These are phyloP conservation scores for Scenedesmus sp. DNA, from an alignment of 163 green algal species.

Conservation along the genomic window DNA sequence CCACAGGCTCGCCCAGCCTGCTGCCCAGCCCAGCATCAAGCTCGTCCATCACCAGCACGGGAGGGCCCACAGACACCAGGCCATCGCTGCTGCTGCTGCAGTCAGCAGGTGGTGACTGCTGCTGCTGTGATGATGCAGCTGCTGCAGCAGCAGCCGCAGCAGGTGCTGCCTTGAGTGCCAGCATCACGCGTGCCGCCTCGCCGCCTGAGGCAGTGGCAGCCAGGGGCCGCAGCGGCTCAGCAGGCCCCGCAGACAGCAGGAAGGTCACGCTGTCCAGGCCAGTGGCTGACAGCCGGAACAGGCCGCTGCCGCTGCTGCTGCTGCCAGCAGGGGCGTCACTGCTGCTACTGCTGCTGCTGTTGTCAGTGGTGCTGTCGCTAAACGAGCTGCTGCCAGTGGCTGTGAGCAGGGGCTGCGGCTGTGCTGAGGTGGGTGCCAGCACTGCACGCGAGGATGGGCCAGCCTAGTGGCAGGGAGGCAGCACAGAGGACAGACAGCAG, in stretches of 20 bases:
- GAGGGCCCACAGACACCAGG: constrained; percentile 28
- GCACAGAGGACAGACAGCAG: neutral
- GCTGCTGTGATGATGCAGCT: neutral
- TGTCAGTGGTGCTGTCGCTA: neutral
- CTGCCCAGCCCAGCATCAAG: constrained; percentile 88
- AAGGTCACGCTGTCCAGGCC: constrained; percentile 78
- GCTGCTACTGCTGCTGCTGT: constrained; percentile 13
- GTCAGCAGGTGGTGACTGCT: neutral
- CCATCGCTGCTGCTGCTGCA: neutral
- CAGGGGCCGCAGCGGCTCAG: constrained; percentile 88
- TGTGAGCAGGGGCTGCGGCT: neutral
- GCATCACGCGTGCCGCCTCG: constrained; percentile 89
- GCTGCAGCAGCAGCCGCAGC: constrained; percentile 43
- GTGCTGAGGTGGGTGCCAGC: neutral
- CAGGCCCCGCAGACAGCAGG: constrained; percentile 77
- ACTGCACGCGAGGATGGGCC: constrained; percentile 6
- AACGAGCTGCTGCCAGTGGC: neutral
- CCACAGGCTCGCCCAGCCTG: constrained; percentile 82
- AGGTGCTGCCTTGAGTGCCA: constrained; percentile 88
- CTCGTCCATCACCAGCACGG: constrained; percentile 92
- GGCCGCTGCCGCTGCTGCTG: neutral
- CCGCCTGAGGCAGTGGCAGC: constrained; percentile 84
- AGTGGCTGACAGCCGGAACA: neutral
- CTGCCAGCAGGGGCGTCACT: neutral
- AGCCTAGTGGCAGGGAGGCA: neutral